Evolutionary conservation across 2,329 filamentous ascomycete species (phyloP), one percentile per base, ranked within the genome.

Genomic region (Harringtonia lauricola): DNA sequence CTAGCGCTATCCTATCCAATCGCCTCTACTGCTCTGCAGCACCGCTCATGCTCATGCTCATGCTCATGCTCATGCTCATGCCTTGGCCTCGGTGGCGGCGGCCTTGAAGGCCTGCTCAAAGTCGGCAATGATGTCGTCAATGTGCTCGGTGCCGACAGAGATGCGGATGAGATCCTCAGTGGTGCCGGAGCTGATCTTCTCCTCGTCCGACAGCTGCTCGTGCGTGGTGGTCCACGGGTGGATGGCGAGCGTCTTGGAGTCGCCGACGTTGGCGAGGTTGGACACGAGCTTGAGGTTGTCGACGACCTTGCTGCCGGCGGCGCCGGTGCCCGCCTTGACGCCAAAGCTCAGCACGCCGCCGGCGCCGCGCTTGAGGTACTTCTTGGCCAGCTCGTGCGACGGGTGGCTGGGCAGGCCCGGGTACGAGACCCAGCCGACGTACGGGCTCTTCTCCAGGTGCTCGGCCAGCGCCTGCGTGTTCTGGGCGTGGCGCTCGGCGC

Each of bases 141-240:
- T 94, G 62, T 95, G 88, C 68, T 96, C 90, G 1, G 84, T 94
- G 42, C 90, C 90, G 47, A 95, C 89, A 0, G 89, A 95, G 57
- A 96, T 92, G 50, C 90, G 85, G 63, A 96, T 95, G 33, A 89
- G 79, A 58, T 94, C 90, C 67, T 85, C 81, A 15, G 86, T 92
- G 12, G 92, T 86, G 54, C 90, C 90, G 19, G 86, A 90, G 58
- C 68, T 79, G 41, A 73, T 60, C 65, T 81, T 86, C 71, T 95
- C 90, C 59, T 88, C 74, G 26, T 90, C 83, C 21, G 71, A 79
- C 46, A 96, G 72, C 68, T 96, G 90, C 70, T 94, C 85, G 62
- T 96, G 90, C 3, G 90, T 96, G 3, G 90, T 95, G 7, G 81
- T 85, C 86, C 88, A 95, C 19, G 90, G 90, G 64, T 95, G 89